Base-by-base conservation (phyloP, 345 rosid genomes). In the Kernera saxatilis region DNA sequence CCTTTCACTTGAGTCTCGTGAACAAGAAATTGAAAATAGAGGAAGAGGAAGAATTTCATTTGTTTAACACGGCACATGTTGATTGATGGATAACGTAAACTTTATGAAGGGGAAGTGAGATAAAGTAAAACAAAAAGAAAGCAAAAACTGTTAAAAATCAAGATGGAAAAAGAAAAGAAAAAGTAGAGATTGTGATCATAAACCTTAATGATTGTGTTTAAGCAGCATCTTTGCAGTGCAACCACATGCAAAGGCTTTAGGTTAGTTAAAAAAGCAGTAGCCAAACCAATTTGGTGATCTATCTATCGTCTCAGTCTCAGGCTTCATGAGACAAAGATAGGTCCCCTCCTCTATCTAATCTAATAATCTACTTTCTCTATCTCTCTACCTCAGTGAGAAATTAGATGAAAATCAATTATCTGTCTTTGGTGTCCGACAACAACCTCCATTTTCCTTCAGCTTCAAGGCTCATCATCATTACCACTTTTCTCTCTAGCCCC, bases 401-500 rank as follows among this genome's bases (percentile, higher is more conserved):
- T 54, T 46, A 65, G 19, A 51, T 52, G 56, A 75, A 75, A 60
- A 18, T 60, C 50, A 68, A 23, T 75, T 60, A 37, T 56, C 66
- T 57, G 25, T 52, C 33, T 62, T 75, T 69, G 21, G 52, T 69
- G 17, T 13, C 58, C 69, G 62, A 26, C 63, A 69, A 26, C 63
- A 62, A 69, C 70, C 70, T 49, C 70, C 30, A 72, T 52, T 75
- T 84, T 55, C 56, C 87, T 78, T 86, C 75, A 65, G 40, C 80
- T 65, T 80, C 45, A 85, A 84, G 87, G 17, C 65, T 84, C 76
- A 57, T 71, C 53, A 69, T 79, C 86, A 82, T 71, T 57, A 58
- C 69, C 7, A 70, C 73, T 59, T 35, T 70, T 37, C 43, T 65
- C 73, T 71, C 72, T 83, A 26, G 76, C 75, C 39, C 10, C 59